A percentile compares a stretch with the other conserved stretches of the same genome.
These are phyloP conservation scores for Tylopilus intermedius DNA, from an alignment of 768 basidiomycete species.

Conservation along the genomic window DNA sequence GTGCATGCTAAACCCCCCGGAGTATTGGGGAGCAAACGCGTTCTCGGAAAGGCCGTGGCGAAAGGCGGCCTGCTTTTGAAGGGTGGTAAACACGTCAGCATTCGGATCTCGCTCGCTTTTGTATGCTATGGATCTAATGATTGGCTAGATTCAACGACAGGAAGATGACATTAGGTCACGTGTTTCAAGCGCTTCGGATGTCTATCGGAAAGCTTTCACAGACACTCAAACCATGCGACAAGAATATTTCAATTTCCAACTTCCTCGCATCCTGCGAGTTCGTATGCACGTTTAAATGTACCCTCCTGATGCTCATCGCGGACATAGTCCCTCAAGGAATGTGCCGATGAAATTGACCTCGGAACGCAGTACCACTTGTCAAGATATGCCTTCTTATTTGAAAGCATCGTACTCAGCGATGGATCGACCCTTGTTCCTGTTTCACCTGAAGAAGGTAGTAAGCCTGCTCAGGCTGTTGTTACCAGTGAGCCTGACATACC, in stretches of 20 bases:
- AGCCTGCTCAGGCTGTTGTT: constrained; percentile 12
- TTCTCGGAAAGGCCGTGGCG: constrained; percentile 84
- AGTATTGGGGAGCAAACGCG: constrained; percentile 69
- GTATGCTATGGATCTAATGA: constrained; percentile 2
- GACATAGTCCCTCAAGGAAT: constrained; percentile 81
- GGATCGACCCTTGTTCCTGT: constrained; percentile 79
- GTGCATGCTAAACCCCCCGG: constrained; percentile 57
- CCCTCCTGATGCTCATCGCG: constrained; percentile 8
- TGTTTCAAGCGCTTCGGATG: constrained; percentile 81
- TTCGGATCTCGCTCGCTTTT: constrained; percentile 6
- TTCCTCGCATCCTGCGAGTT: constrained; percentile 89
- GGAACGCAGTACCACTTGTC: constrained; percentile 98
- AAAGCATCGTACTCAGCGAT: constrained; percentile 85
- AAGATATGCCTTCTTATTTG: constrained; percentile 90
- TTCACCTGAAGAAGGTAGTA: constrained; percentile 65
- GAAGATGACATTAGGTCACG: constrained; percentile 90
- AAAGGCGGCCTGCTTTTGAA: constrained; percentile 88
- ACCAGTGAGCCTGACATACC: not conserved
- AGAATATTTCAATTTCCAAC: constrained; percentile 96
- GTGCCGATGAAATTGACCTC: constrained; percentile 91
- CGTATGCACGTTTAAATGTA: constrained; percentile 28
- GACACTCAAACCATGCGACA: constrained; percentile 89
- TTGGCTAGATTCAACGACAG: constrained; percentile 71
- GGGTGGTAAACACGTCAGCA: constrained; percentile 78
- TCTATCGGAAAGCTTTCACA: constrained; percentile 82